phyloP scores from a whole-genome alignment of 2,329 filamentous ascomycete genomes.

The Alternaria burnsii region DNA sequence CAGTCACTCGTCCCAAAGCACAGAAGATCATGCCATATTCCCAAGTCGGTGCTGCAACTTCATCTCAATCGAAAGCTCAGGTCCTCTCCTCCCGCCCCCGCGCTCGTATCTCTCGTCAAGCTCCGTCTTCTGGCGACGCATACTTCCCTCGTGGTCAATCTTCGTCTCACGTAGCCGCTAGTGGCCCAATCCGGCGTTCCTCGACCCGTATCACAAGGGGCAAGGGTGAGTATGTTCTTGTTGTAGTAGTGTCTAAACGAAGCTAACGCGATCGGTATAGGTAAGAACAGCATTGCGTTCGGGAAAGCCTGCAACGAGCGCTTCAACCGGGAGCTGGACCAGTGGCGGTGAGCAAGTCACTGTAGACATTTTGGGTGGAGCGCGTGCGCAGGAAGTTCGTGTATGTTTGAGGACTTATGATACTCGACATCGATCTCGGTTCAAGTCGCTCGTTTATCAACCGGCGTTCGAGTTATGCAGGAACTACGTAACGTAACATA shows the following conservation, averaged over 20 bases:
- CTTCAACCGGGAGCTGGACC: constrained; percentile 16
- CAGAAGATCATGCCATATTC: neutral
- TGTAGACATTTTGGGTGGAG: neutral
- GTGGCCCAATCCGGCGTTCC: neutral
- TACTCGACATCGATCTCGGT: neutral
- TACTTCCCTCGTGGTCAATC: constrained; percentile 6
- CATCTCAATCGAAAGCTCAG: neutral
- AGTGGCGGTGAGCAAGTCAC: neutral
- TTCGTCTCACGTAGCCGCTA: neutral
- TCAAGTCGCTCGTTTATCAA: neutral
- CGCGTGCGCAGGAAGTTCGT: neutral
- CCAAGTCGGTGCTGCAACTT: neutral
- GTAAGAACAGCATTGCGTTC: constrained; percentile 11
- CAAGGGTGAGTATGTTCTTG: constrained; percentile 7
- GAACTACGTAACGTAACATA: neutral
- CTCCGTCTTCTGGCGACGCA: neutral
- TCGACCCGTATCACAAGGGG: constrained; percentile 16
- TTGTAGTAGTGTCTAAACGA: neutral
- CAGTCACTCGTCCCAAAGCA: neutral
- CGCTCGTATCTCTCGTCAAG: neutral
- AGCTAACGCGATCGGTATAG: constrained; percentile 6
- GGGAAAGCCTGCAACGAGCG: constrained; percentile 11
- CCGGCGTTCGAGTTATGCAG: neutral
- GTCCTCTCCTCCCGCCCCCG: neutral
- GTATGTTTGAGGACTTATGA: neutral